Percentiles rank a stretch among this genome's conserved stretches.
Evolutionary conservation across 805 yeast species (phyloP).

Genomic region (Teunomyces gatunensis): DNA sequence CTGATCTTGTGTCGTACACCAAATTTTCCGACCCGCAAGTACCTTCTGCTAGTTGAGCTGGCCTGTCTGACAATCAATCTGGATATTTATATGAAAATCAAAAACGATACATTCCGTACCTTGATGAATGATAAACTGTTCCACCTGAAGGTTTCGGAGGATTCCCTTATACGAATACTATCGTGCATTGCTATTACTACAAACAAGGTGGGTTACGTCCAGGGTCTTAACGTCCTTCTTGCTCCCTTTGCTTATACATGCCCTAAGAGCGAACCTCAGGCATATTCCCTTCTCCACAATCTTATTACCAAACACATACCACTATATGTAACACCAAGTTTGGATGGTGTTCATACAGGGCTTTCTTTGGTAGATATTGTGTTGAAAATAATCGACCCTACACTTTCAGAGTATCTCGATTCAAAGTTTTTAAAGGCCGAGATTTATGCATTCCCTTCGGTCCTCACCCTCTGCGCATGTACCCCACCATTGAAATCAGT

Average conservation of each 20-base stretch:
- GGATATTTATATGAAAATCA: conserved; percentile 62
- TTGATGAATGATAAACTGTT: conserved; percentile 70
- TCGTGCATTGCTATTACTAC: conserved; percentile 64
- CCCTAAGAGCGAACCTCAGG: conserved; percentile 77
- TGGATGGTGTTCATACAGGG: conserved; percentile 82
- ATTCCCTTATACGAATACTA: conserved; percentile 61
- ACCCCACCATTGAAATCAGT: conserved; percentile 81
- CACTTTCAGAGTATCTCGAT: conserved; percentile 55
- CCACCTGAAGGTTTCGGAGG: conserved; percentile 65
- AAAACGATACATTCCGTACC: conserved; percentile 84
- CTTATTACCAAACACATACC: conserved; percentile 68
- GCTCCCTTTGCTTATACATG: conserved; percentile 80
- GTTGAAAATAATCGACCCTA: conserved; percentile 69
- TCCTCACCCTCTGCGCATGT: conserved; percentile 81
- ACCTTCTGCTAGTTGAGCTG: conserved; percentile 46
- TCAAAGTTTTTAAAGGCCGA: conserved; percentile 75
- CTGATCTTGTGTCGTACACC: conserved; percentile 66
- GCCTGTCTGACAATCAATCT: conserved; percentile 50
- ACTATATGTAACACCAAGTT: conserved; percentile 69
- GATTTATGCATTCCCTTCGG: conserved; percentile 81
- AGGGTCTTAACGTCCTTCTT: conserved; percentile 83
- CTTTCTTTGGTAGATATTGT: conserved; percentile 70
- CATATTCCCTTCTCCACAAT: conserved; percentile 66
- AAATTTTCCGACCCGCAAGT: conserved; percentile 54
- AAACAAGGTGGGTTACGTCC: conserved; percentile 61